phyloP scores from a whole-genome alignment of 257 asterid species.

The Nicotiana knightiana region DNA sequence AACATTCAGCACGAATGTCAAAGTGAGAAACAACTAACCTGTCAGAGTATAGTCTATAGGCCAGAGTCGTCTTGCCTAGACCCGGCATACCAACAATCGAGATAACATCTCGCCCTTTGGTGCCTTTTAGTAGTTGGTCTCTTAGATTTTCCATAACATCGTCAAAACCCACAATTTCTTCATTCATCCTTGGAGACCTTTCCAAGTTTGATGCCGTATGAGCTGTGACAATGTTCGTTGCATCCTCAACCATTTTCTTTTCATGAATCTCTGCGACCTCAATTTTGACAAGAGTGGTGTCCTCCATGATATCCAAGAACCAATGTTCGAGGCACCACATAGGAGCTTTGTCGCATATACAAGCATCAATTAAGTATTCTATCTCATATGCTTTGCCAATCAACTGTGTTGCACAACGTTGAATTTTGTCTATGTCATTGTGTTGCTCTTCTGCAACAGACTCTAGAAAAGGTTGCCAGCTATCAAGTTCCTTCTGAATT shows the following conservation, averaged over 20 bases:
- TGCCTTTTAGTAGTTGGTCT: background rate
- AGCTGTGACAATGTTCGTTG: background rate
- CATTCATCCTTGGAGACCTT: background rate
- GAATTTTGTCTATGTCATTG: too few species aligned
- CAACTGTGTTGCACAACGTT: too few species aligned
- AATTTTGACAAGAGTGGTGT: too few species aligned
- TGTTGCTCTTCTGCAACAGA: too few species aligned
- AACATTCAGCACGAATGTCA: too few species aligned
- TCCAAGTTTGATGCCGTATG: background rate
- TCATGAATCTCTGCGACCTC: background rate
- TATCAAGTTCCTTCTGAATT: too few species aligned
- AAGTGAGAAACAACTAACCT: too few species aligned
- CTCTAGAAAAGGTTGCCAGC: too few species aligned
- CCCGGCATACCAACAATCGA: background rate
- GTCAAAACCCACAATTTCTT: too few species aligned
- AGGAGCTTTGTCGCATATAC: background rate
- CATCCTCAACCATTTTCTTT: background rate
- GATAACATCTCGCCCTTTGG: background rate
- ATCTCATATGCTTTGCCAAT: constrained; percentile 8
- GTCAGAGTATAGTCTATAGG: too few species aligned
- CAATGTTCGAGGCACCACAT: constrained; percentile 1
- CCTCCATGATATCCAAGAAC: background rate
- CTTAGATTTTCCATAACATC: background rate
- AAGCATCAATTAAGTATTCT: constrained; percentile 11
- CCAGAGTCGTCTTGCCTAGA: too few species aligned